Percentiles rank a stretch among this genome's conserved stretches.
Evolutionary conservation across 1,284 basidiomycete species (phyloP).

Genomic region (Moesziomyces parantarcticus): DNA sequence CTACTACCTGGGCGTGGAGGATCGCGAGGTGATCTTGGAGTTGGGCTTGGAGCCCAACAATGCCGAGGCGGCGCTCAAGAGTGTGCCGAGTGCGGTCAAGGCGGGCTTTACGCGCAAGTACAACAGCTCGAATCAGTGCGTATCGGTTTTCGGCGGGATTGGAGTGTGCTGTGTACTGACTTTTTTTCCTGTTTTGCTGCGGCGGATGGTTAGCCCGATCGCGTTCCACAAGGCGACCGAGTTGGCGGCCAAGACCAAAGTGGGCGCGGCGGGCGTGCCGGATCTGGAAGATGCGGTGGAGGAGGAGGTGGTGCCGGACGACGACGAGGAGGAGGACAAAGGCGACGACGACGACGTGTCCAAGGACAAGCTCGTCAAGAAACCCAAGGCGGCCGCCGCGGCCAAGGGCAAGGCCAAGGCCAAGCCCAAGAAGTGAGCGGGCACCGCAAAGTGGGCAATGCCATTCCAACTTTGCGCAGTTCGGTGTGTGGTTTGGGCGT

Average conservation of each 20-base stretch:
- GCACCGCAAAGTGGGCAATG: no score
- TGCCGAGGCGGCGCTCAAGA: slow-evolving; percentile 78
- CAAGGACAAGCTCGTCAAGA: slow-evolving; percentile 74
- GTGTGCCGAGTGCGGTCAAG: slow-evolving; percentile 84
- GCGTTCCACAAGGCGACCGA: slow-evolving; percentile 55
- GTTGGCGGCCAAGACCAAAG: slow-evolving; percentile 32
- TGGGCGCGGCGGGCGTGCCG: slow-evolving; percentile 40
- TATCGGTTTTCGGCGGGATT: no score
- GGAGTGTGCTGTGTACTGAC: no score
- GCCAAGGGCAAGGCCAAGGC: slow-evolving; percentile 19
- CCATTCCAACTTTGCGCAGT: no score
- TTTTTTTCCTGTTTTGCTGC: slow-evolving; percentile 1
- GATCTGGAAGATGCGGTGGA: slow-evolving; percentile 63
- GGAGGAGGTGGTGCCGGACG: slow-evolving; percentile 65
- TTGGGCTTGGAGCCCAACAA: slow-evolving; percentile 85
- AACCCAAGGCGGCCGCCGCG: slow-evolving; percentile 68
- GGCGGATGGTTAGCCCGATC: slow-evolving; percentile 30
- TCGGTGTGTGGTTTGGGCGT: no score
- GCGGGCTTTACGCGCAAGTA: slow-evolving; percentile 83
- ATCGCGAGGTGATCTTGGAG: slow-evolving; percentile 95
- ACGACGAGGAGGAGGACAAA: slow-evolving; percentile 31
- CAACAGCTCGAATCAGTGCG: slow-evolving; percentile 39
- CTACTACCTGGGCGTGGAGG: slow-evolving; percentile 91
- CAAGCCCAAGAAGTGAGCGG: slow-evolving; percentile 13
- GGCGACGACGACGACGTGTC: slow-evolving; percentile 63